Evolutionary conservation across 306 rosid species (phyloP).

Genomic region (Lagenaria siceraria): DNA sequence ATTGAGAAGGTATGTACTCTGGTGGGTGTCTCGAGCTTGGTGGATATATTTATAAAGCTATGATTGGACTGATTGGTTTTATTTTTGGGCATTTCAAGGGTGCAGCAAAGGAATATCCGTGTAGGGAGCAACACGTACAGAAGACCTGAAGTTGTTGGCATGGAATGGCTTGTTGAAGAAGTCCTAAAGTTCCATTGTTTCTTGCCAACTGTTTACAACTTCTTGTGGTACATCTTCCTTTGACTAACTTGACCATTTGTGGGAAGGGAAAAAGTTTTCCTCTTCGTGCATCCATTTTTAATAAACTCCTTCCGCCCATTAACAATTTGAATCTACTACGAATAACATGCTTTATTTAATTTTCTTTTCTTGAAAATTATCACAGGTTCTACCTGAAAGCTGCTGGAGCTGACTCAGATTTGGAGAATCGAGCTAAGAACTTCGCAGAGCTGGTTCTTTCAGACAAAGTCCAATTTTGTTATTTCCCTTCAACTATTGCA

Average conservation of each 20-base stretch:
- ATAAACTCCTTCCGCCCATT: background rate
- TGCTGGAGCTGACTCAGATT: conserved; percentile 45
- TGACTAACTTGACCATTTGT: background rate
- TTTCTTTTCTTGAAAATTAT: conserved; percentile 1
- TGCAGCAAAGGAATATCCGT: conserved; percentile 37
- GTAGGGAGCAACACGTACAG: conserved; percentile 38
- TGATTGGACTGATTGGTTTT: conserved; percentile 5
- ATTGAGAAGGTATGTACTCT: background rate
- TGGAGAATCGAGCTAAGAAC: conserved; percentile 63
- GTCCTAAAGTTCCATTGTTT: conserved; percentile 72
- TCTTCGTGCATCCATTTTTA: background rate
- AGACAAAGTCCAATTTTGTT: conserved; percentile 41
- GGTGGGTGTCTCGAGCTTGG: background rate
- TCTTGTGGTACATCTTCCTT: conserved; percentile 52
- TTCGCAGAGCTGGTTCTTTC: conserved; percentile 56
- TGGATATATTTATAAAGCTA: background rate
- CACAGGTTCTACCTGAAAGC: conserved; percentile 79
- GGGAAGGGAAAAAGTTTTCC: background rate
- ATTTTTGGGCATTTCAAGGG: conserved; percentile 30
- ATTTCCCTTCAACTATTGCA: conserved; percentile 89
- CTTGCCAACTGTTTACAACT: conserved; percentile 68
- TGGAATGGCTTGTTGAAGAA: conserved; percentile 96
- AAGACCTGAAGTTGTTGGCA: conserved; percentile 87
- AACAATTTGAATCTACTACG: conserved; percentile 11
- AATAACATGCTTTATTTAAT: background rate